These are phyloP conservation scores for Laguncularia racemosa DNA, from an alignment of 345 rosid genomes.

Conservation along the genomic window DNA sequence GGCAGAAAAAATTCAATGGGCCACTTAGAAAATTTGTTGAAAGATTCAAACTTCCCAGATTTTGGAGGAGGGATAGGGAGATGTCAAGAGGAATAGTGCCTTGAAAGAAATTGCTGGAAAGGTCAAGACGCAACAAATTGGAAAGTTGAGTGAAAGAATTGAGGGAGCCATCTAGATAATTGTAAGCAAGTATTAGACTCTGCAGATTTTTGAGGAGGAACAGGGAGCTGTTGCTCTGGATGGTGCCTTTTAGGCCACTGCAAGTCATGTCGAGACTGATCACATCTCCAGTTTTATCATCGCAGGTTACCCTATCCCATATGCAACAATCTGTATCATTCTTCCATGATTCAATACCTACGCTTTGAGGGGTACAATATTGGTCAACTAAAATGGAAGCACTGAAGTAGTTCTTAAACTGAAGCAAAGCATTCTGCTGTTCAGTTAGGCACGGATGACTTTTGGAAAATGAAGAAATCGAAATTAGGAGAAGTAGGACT, in stretches of 20 bases:
- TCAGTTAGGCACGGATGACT: background rate
- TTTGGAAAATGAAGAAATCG: background rate
- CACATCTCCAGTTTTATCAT: conserved; percentile 8
- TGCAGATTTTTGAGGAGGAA: conserved; percentile 8
- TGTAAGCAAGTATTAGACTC: background rate
- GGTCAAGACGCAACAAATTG: no score
- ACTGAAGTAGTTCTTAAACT: conserved; percentile 6
- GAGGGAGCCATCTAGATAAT: background rate
- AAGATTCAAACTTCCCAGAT: no score
- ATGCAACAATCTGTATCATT: conserved; percentile 11
- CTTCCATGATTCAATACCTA: conserved; percentile 5
- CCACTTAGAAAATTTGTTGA: no score
- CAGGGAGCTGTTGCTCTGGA: conserved; percentile 5
- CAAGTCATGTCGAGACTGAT: conserved; percentile 20
- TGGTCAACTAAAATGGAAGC: no score
- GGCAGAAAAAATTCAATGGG: background rate
- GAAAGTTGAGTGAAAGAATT: background rate
- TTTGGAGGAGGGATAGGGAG: no score
- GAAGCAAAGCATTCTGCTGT: conserved; percentile 3
- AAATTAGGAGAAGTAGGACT: background rate
- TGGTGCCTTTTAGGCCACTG: conserved; percentile 1
- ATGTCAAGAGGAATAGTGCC: no score
- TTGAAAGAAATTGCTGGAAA: no score
- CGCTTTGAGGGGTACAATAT: background rate
- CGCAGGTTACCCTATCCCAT: conserved; percentile 20